Evolutionary conservation across 305 asterid species (phyloP).

Genomic region (Fraxinus platypoda): DNA sequence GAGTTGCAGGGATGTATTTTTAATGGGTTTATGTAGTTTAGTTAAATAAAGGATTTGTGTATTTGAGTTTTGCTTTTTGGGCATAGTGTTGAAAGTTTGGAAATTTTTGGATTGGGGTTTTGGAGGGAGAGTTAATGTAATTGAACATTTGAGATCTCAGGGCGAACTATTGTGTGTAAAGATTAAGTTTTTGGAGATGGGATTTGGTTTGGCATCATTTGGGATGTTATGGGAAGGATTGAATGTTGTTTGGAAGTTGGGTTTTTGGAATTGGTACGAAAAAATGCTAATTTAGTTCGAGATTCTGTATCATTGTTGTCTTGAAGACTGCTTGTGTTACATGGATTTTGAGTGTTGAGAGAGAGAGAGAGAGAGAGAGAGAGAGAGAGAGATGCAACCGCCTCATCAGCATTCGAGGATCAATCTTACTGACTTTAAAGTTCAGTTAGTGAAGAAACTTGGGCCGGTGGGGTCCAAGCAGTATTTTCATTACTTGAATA

Average conservation of each 20-base stretch:
- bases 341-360: constrained; percentile 46
- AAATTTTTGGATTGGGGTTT: constrained; percentile 46
- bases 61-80: constrained; percentile 25
- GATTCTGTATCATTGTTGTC: constrained; percentile 31
- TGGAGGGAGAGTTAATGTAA: constrained; percentile 81
- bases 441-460: constrained; percentile 66
- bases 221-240: constrained; percentile 39
- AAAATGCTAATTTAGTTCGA: constrained; percentile 57
- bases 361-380: constrained; percentile 35
- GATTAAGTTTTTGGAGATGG: constrained; percentile 52
- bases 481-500: constrained; percentile 68
- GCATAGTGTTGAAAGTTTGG: constrained; percentile 35
- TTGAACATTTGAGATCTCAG: constrained; percentile 60
- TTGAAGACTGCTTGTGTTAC: constrained; percentile 31
- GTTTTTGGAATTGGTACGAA: not conserved
- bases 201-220: constrained; percentile 40
- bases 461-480: constrained; percentile 77
- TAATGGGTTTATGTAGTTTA: not conserved
- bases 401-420: constrained; percentile 71
- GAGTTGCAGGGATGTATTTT: constrained; percentile 39
- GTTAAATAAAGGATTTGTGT: constrained; percentile 25
- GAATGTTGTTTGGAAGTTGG: constrained; percentile 44
- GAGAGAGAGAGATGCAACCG: constrained; percentile 60
- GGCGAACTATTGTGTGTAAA: constrained; percentile 24
- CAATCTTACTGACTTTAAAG: constrained; percentile 74